Conservation (phyloP, 257 asterid species). For the Solanum acaule region DNA sequence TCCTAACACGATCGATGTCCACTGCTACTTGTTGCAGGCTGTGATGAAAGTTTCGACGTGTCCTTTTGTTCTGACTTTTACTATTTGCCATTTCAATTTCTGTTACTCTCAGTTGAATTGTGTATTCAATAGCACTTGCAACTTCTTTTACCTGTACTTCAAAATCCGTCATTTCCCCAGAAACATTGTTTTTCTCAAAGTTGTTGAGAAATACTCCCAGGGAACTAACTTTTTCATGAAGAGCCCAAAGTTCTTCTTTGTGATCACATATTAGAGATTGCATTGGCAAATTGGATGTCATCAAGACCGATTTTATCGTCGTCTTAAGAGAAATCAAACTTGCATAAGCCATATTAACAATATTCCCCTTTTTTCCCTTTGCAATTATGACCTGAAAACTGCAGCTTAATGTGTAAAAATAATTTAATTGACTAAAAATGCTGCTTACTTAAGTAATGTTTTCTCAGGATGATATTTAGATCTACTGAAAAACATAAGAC, state of each 20-base stretch:
- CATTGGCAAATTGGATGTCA: background rate
- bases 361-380: too few relatives aligned
- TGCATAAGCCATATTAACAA: too few relatives aligned
- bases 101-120: background rate
- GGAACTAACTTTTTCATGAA: background rate
- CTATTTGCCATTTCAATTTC: background rate
- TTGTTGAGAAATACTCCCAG: background rate
- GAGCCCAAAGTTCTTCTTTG: background rate
- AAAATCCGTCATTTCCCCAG: background rate
- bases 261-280: background rate
- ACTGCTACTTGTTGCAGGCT: background rate
- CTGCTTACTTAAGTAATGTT: too few relatives aligned
- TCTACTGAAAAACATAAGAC: too few relatives aligned
- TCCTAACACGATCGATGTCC: background rate
- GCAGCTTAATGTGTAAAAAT: too few relatives aligned
- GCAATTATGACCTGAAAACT: too few relatives aligned
- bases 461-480: too few relatives aligned
- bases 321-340: background rate
- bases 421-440: too few relatives aligned
- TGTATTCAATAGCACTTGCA: background rate
- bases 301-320: background rate
- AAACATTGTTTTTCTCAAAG: background rate
- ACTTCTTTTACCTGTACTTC: background rate
- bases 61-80: background rate
- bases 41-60: background rate